Base-by-base conservation (phyloP, 129 eudicot genomes). In the Heracleum sosnowskyi region DNA sequence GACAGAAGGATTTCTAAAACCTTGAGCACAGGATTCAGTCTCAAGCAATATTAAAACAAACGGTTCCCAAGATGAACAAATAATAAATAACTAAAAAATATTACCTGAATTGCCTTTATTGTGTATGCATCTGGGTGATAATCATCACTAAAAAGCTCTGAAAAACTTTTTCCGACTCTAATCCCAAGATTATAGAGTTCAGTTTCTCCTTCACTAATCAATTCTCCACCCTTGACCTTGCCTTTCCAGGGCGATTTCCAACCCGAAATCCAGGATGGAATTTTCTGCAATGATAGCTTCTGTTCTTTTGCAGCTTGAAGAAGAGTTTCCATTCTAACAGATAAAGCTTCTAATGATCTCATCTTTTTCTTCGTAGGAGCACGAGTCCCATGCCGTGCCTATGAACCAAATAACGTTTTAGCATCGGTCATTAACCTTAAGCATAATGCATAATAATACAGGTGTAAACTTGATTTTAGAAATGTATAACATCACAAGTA, bases 301-400 rank as follows among this genome's bases (percentile, higher is more conserved):
- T 84, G 83, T 69, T 89, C 88, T 83, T 96, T 87, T 62, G 90
- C 94, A 44, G 81, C 79, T 44, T 86, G 85, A 36, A 90, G 29
- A 78, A 92, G 92, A 74, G 81, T 64, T 82, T 87, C 79, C 82
- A 96, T 42, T 26, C 79, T 87, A 72, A 66, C 22, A 4, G 90
- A 86, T 62, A 96, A 79, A 45, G 81, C 86, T 75, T 92, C 97
- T 57, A 96, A 74, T 11, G 87, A 90, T 85, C 82, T 88, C 86
- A 88, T 75, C 82, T 83, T 88, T 85, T 92, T 96, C 92, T 89
- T 96, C 35, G 97, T 96, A 69, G 99, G 99, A 71, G 97, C 91
- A 81, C 97, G 93, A 29, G 99, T 96, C 74, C 99, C 99, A 83
- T 96, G 99, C 75, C 99, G 85, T 62, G 97, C 97, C 99, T 96